Percentiles rank a stretch among this genome's conserved stretches.
Evolutionary conservation across 371 early-diverging fungal genomes (phyloP).

Genomic region (Saksenaea oblongispora): DNA sequence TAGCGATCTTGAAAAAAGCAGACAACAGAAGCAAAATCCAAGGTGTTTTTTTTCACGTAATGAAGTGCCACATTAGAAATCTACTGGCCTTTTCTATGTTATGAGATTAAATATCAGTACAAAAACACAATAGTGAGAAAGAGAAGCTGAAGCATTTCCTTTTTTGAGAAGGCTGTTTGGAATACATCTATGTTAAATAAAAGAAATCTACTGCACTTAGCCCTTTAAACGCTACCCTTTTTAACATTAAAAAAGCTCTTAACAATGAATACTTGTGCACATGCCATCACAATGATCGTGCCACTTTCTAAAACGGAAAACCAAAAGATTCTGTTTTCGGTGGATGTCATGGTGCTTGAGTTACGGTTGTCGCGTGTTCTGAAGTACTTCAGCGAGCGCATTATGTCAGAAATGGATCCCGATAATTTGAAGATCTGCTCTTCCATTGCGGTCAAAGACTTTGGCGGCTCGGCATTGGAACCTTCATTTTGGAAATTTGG

Average conservation of each 20-base stretch:
- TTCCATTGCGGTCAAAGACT: slow-evolving; percentile 66
- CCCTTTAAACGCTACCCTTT: slow-evolving; percentile 58
- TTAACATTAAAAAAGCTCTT: slow-evolving; percentile 73
- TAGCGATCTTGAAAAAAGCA: not conserved
- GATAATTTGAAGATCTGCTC: slow-evolving; percentile 59
- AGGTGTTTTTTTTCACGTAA: no score
- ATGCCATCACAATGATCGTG: slow-evolving; percentile 78
- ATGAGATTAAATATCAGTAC: no score
- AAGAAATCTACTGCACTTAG: not conserved
- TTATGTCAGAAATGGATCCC: slow-evolving; percentile 59
- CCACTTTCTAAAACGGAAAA: slow-evolving; percentile 76
- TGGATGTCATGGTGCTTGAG: slow-evolving; percentile 81
- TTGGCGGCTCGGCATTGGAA: slow-evolving; percentile 37
- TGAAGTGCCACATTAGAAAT: no score
- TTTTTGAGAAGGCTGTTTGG: not conserved
- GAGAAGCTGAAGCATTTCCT: not conserved
- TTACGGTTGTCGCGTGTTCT: slow-evolving; percentile 88
- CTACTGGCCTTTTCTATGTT: not conserved
- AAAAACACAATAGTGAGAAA: no score
- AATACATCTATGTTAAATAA: not conserved
- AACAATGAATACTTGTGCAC: slow-evolving; percentile 85
- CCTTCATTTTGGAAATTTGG: slow-evolving; percentile 22
- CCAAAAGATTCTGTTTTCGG: slow-evolving; percentile 86
- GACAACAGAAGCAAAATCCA: no score
- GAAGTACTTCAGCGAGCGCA: slow-evolving; percentile 83